A percentile compares a stretch with the other conserved stretches of the same genome.
Evolutionary conservation across 306 rosid genomes (phyloP).

Genomic region (Cicer chorassanicum): DNA sequence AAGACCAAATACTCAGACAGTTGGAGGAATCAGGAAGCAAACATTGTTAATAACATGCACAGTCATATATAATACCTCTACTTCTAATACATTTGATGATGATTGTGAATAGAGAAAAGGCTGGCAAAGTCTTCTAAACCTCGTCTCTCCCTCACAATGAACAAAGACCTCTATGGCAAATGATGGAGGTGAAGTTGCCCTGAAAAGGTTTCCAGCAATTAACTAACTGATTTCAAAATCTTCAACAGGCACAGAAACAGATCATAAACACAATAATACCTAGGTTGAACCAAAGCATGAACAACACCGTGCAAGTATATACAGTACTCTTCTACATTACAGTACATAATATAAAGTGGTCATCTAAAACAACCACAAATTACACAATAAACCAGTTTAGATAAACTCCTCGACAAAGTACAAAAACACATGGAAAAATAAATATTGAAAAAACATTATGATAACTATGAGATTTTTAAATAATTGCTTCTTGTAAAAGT

Average conservation of each 20-base stretch:
- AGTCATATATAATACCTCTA: conserved; percentile 75
- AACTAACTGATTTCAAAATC: conserved; percentile 32
- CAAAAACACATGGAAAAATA: neutral
- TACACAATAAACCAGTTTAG: neutral
- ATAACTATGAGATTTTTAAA: neutral
- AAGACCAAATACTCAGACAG: conserved; percentile 7
- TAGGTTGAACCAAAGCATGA: conserved; percentile 8
- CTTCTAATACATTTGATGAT: conserved; percentile 94
- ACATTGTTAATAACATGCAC: conserved; percentile 29
- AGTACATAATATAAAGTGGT: conserved; percentile 1
- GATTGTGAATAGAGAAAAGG: conserved; percentile 98
- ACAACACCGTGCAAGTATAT: neutral
- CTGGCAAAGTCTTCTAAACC: conserved; percentile 96
- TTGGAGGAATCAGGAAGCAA: conserved; percentile 35
- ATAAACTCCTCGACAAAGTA: neutral
- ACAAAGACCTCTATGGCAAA: conserved; percentile 97
- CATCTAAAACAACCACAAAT: conserved; percentile 21
- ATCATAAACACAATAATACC: conserved; percentile 15
- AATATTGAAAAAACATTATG: neutral
- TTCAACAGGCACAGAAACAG: conserved; percentile 37
- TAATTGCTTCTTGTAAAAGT: neutral
- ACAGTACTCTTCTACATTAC: neutral
- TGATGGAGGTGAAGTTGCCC: conserved; percentile 98
- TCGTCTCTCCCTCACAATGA: conserved; percentile 98
- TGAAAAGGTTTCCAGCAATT: conserved; percentile 49